phyloP scores from a whole-genome alignment of 768 basidiomycete species.

The Suillus fuscotomentosus region DNA sequence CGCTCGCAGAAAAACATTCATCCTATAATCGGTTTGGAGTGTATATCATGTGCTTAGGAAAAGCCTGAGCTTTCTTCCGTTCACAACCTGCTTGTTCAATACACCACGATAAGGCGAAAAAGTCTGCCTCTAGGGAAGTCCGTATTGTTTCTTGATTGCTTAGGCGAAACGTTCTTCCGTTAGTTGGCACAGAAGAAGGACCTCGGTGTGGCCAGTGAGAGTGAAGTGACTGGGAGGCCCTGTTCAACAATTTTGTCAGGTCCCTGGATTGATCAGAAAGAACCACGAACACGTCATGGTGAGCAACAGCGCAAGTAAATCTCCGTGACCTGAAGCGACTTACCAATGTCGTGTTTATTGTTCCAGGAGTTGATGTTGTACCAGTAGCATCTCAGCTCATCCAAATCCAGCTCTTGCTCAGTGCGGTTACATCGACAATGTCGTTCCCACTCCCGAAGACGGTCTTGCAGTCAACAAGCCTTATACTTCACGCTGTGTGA shows the following conservation, averaged over 20 bases:
- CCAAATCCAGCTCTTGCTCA: conserved; percentile 10
- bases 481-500: conserved; percentile 14
- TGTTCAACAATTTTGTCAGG: background rate
- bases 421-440: conserved; percentile 13
- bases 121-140: background rate
- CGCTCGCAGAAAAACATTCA: background rate
- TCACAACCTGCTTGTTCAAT: background rate
- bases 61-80: background rate
- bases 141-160: background rate
- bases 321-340: background rate
- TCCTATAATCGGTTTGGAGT: background rate
- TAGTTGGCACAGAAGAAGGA: background rate
- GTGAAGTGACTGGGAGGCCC: background rate
- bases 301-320: background rate
- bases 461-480: conserved; percentile 10
- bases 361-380: conserved; percentile 21
- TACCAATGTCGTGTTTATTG: background rate
- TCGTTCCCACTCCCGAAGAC: conserved; percentile 11
- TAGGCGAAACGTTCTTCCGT: background rate
- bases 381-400: conserved; percentile 11
- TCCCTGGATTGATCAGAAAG: background rate
- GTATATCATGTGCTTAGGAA: background rate
- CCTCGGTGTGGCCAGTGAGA: background rate
- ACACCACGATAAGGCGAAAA: background rate
- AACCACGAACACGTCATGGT: background rate